Base-by-base conservation (phyloP, 2,329 filamentous ascomycete species). In the Botrytis aclada region DNA sequence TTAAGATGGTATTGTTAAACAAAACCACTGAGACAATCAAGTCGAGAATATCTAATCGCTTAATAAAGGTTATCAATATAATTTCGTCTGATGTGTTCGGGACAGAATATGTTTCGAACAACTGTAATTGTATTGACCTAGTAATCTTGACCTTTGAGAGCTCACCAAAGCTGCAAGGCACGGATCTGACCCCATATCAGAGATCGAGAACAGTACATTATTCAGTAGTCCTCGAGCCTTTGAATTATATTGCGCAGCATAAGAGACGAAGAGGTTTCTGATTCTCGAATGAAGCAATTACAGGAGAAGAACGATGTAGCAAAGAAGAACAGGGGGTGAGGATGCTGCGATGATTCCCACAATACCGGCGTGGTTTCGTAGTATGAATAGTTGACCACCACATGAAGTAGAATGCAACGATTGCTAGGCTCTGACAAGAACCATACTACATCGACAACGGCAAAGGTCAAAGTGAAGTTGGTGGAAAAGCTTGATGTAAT, bases 351-450 rank as follows among this genome's bases (percentile, higher is more conserved):
- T 12, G 22, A 1, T 14, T 51, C 25, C 25, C 8, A 14, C 58
- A 4, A 37, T 60, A 60, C 8, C 32, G 6, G 32, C 58, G 3
- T 60, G 22, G 1, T 20, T 37, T 37, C 4, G 1, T 25, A 37
- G 20, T 60, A 37, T 14, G 7, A 4, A 20, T 7, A 34, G 32
- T 37, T 25, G 20, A 2, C 32, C 10, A 34, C 32, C 32, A 34
- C 9, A 37, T 60, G 3, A 0, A 4, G 10, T 34, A 60, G 58
- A 32, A 25, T 37, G 20, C 2, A 22, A 2, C 22, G 34, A 16
- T 4, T 61, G 34, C 6, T 2, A 37, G 12, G 0, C n/a, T 16
- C 1, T 7, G 22, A 37, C 2, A 6, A 1, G 22, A 37, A n/a
- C 3, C 1, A 61, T 16, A 37, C 10, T 61, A 32, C 0, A 25